Conservation (phyloP, 2,329 filamentous ascomycete genomes). For the Diaporthe velutina region DNA sequence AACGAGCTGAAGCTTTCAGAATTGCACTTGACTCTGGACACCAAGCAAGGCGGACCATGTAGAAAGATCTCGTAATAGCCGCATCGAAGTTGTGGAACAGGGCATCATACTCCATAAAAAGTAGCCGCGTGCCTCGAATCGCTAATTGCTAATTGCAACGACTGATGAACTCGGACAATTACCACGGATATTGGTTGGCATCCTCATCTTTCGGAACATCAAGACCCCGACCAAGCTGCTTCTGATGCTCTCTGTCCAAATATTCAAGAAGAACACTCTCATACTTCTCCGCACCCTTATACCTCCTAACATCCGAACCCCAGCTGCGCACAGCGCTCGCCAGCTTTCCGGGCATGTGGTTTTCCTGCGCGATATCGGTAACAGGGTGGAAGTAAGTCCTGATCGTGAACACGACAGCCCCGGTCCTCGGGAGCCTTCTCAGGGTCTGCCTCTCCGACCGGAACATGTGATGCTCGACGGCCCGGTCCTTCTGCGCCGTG, state of each 20-base stretch:
- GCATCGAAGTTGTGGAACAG: not conserved
- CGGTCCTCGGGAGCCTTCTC: constrained; percentile 69
- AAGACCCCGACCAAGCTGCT: constrained; percentile 78
- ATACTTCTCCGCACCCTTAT: constrained; percentile 85
- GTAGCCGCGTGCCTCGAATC: too few relatives aligned
- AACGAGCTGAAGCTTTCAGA: not conserved
- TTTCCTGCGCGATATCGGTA: constrained; percentile 75
- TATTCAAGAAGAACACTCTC: constrained; percentile 80
- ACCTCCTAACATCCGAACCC: constrained; percentile 81
- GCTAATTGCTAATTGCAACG: not conserved
- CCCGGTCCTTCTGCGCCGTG: constrained; percentile 80
- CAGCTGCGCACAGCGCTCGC: constrained; percentile 85
- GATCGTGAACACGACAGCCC: constrained; percentile 79
- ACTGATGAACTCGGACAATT: not conserved
- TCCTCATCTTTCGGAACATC: constrained; percentile 73
- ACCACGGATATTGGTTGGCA: constrained; percentile 72
- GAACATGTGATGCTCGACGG: constrained; percentile 81
- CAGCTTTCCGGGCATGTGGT: constrained; percentile 82
- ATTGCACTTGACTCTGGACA: not conserved
- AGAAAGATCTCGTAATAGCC: not conserved
- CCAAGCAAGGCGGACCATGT: too few relatives aligned
- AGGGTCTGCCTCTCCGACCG: constrained; percentile 81
- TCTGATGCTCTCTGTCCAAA: constrained; percentile 79
- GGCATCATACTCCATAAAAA: too few relatives aligned
- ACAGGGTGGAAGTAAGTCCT: constrained; percentile 84